phyloP scores from a whole-genome alignment of 108 stramenopile species.

The Chaetoceros tenuissimus region DNA sequence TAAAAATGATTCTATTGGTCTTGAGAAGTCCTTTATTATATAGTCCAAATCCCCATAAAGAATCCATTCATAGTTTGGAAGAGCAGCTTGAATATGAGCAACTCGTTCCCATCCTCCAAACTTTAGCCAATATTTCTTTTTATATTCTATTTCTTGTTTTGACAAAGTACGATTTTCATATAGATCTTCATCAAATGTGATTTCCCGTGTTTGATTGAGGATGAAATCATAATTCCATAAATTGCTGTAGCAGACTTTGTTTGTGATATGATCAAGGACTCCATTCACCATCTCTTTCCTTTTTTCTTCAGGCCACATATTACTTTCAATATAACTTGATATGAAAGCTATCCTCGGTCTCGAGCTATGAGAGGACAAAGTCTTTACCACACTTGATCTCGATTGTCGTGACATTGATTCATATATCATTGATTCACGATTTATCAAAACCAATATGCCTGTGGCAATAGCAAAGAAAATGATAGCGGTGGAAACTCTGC shows the following conservation, averaged over 20 bases:
- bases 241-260: constrained; percentile 6
- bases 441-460: too few species aligned
- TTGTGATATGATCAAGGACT: background rate
- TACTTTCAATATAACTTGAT: too few species aligned
- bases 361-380: too few species aligned
- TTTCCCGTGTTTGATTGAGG: too few species aligned
- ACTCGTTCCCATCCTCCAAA: constrained; percentile 4
- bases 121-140: constrained; percentile 1
- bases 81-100: background rate
- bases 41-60: constrained; percentile 4
- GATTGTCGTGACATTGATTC: too few species aligned
- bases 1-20: background rate
- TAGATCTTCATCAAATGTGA: too few species aligned
- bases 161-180: too few species aligned
- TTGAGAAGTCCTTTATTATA: background rate
- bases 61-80: constrained; percentile 4
- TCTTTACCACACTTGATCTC: too few species aligned
- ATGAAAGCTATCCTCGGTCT: too few species aligned
- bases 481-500: too few species aligned
- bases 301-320: background rate
- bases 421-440: too few species aligned
- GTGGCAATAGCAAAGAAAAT: too few species aligned
- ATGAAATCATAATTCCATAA: constrained; percentile 8
- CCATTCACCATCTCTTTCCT: background rate
- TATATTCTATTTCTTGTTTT: background rate